Evolutionary conservation across 208 protist genomes (phyloP), one percentile per base, ranked within the genome.

Genomic region (Leishmania turanica): DNA sequence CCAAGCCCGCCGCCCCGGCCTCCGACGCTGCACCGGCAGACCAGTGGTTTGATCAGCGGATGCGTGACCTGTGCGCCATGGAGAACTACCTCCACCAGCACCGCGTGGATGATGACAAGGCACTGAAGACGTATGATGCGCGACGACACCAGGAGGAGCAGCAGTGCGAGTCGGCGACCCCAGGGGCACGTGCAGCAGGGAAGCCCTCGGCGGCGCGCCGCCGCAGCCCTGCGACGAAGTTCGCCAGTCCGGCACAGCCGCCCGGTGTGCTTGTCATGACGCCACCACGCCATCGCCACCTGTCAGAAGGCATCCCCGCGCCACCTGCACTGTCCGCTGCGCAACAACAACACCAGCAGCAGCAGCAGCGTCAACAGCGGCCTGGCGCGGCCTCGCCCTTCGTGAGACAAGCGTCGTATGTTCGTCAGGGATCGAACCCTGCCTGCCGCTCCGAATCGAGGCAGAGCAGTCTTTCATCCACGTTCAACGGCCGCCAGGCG

Each of bases 31-130:
- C 79, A 17, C 82, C 77, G 37, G 54, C 82, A 3, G 78, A 82
- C 77, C 58, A 85, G 77, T 85, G 82, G 82, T 37, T 85, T 49
- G 78, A 82, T 42, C 68, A 82, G 72, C 82, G 82, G 31, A 85
- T 85, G 58, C 76, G 90, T 40, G 91, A 96, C 81, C 81, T 92
- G 21, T 84, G 53, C 13, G 84, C 86, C 69, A 96, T 96, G 79
- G 91, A 95, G 81, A 84, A 86, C 37, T 96, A 96, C 78, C 89
- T 96, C 17, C 80, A 88, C 56, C 91, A 93, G 84, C 93, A 95
- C 82, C 93, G 93, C 56, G 84, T 83, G 40, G 80, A 88, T 27
- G 93, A 96, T 72, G 82, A 92, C 24, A 86, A 85, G 70, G 80
- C 89, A 21, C 84, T 96, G 82, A 76, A 89, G 75, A 87, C 84